Evolutionary conservation across 176 grass and related monocot genomes (phyloP), one percentile per base, ranked within the genome.

Genomic region (Neostapfia colusana): DNA sequence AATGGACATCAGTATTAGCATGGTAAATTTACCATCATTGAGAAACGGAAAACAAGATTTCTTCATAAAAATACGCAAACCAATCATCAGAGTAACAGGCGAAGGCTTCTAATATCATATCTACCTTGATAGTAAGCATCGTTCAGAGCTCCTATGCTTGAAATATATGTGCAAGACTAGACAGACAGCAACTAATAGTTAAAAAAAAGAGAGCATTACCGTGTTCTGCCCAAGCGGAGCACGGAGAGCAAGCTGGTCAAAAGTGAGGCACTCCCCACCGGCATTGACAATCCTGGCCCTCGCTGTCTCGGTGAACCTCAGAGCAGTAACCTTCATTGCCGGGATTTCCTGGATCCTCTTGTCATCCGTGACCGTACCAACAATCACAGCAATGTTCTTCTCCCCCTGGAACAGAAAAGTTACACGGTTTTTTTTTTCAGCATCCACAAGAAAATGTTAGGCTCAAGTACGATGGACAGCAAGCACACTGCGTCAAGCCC

Each of bases 181-280:
- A 24, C 24, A 42, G 3, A 24, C 31, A 31, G 31, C 31, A 3
- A 12, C 15, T 1, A 41, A 59, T 3, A 1, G 40, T 44, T 6
- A 24, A n/a, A 31, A 18, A 63, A 10, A 34, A 27, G 2, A 20
- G 12, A 72, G 13, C 57, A 89, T 96, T 96, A 96, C 93, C 75
- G 87, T 96, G 79, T 92, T 91, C 82, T 89, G 69, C 45, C 89
- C 93, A 24, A 85, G 75, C 4, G 93, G 93, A 28, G 93, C 79
- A 8, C 89, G 84, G 34, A 96, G 93, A 42, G 93, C 89, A 57
- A 96, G 93, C 78, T 96, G 93, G 70, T 96, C 93, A n/a, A 96
- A 96, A 14, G 93, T 92, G 42, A 92, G 83, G 87, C 93, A 96
- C 82, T 96, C 89, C n/a, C 93, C 93, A 74, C 93, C 93, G 67